A percentile compares a stretch with the other conserved stretches of the same genome.
phyloP scores from a whole-genome alignment of 441 rosid species.

The Arabidopsis lyrata region DNA sequence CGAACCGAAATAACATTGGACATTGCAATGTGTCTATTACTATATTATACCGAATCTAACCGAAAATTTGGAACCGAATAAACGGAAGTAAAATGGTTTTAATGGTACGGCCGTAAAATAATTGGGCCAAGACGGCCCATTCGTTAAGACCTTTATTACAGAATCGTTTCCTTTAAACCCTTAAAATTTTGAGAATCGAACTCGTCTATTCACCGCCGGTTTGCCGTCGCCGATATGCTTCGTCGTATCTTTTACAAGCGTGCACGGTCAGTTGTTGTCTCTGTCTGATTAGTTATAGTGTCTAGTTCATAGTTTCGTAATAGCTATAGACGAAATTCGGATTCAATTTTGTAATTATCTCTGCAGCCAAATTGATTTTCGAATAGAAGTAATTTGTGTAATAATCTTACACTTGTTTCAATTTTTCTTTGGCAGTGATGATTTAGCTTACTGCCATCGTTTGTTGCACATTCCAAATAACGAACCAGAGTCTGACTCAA shows the following conservation, averaged over 20 bases:
- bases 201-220: conserved; percentile 24
- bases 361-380: conserved; percentile 2
- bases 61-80: neutral
- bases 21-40: neutral
- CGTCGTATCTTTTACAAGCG: conserved; percentile 31
- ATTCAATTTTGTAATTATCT: neutral
- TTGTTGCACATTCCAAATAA: conserved; percentile 32
- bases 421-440: conserved; percentile 32
- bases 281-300: neutral
- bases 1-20: conserved; percentile 2
- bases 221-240: conserved; percentile 34
- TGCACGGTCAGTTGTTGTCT: conserved; percentile 21
- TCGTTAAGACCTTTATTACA: neutral
- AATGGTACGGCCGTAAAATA: neutral
- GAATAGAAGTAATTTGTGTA: neutral
- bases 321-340: neutral
- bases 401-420: neutral
- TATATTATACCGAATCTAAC: neutral
- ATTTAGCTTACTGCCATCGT: conserved; percentile 32
- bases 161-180: conserved; percentile 26
- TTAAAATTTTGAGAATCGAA: neutral
- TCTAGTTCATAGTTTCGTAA: neutral
- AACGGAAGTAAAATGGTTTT: neutral
- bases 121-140: conserved; percentile 9
- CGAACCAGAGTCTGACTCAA: conserved; percentile 25